Evolutionary conservation across 2,329 filamentous ascomycete genomes (phyloP).

Genomic region (Clarireedia sp.): DNA sequence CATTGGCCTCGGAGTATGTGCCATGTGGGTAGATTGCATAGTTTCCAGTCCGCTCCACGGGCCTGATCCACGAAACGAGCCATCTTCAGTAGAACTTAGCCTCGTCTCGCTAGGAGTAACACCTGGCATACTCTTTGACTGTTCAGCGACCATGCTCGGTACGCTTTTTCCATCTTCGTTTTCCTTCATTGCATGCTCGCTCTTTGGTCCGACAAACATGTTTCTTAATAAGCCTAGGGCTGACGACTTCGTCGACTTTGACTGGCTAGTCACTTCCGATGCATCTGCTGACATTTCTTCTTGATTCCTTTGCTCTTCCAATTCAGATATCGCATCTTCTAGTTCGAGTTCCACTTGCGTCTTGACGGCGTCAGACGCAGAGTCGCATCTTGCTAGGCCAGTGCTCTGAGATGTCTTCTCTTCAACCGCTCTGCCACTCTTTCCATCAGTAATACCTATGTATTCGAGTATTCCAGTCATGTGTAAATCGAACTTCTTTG

Average conservation of each 20-base stretch:
- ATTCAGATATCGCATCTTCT: neutral
- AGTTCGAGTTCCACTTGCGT: neutral
- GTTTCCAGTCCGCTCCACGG: too few relatives aligned
- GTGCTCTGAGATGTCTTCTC: neutral
- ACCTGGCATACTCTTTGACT: neutral
- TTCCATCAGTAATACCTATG: neutral
- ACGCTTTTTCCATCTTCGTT: neutral
- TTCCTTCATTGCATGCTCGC: neutral
- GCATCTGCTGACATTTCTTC: too few relatives aligned
- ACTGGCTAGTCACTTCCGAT: neutral
- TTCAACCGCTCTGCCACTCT: neutral
- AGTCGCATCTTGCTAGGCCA: neutral
- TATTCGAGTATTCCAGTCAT: slow-evolving; percentile 1
- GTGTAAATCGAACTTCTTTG: neutral
- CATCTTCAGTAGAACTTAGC: neutral
- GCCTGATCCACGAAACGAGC: neutral
- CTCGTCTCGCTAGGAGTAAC: neutral
- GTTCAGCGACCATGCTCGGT: neutral
- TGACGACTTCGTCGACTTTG: neutral
- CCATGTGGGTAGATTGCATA: too few relatives aligned
- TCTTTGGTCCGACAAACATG: neutral
- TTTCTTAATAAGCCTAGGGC: neutral
- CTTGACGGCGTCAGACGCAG: neutral
- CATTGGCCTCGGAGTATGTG: too few relatives aligned
- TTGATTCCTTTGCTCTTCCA: too few relatives aligned